Base-by-base conservation (phyloP, 192 early-diverging fungal species). In the Podila epicladia region DNA sequence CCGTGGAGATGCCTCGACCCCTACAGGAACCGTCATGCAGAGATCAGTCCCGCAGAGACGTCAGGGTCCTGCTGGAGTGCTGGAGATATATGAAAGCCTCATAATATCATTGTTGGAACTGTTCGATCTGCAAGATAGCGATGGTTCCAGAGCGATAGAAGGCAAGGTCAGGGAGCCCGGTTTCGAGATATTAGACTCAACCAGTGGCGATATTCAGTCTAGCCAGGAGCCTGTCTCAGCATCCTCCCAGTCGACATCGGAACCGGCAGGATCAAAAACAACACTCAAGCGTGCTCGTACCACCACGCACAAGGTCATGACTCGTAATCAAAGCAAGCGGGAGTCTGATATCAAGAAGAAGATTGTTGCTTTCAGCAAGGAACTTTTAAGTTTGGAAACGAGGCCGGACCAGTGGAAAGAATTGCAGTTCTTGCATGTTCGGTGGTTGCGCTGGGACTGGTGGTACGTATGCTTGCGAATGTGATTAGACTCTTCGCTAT, bases 401-500 rank as follows among this genome's bases (percentile, higher is more conserved):
- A 64, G 86, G 45, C 87, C 85, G 4, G 89, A 89, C 26, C 68
- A 75, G 26, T 90, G 87, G 87, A 90, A 82, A 60, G 82, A 87
- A 61, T 67, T 90, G 9, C 89, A 90, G 65, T 90, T 90, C 75
- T 71, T 84, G 45, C 89, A 90, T 55, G 84, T 90, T 26, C 62
- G 74, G 15, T 84, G 83, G 62, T 84, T 89, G 32, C 89, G 86
- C 38, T 76, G 74, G 59, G 76, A 82, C 4, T 64, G 67, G 67
- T 90, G 89, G 88, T 89, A 84, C 61, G 72, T 29, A 61, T 11
- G 38, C n/a, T 37, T 67, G 29, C 31, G 57, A 55, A 68, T 48
- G 12, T 62, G 24, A 31, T 35, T 9, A n/a, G 15, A 59, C 24
- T 5, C 50, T 51, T 26, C 32, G 28, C 64, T 45, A 37, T 32